Base-by-base conservation (phyloP, 441 rosid genomes). In the Cnidoscolus chayamansa region DNA sequence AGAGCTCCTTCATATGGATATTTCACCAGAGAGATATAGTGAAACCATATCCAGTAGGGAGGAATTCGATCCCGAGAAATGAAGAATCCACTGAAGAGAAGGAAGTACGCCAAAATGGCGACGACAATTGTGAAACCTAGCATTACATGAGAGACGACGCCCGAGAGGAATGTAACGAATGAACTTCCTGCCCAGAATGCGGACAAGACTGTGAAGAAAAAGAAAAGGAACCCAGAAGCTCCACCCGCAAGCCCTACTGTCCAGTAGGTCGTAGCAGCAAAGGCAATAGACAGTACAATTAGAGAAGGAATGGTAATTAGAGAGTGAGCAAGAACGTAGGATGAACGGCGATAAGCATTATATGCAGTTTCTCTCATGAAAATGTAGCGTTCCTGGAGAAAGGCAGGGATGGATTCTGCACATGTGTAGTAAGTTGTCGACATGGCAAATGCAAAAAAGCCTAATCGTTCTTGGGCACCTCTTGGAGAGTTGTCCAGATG, bases 331-430 rank as follows among this genome's bases (percentile, higher is more conserved):
- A 93, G 90, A 49, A 93, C 97, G 73, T 93, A 93, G 0, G 98
- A 93, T 0, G 93, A 93, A n/a, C 95, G 77, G 0, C 98, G 78
- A 63, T 93, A 93, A 6, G 97, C 97, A 54, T 93, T 93, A 83
- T 90, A 90, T 25, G 96, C 98, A 0, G 93, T 92, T 83, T 92
- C 98, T 70, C 96, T 80, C 96, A 92, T 92, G 88, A 93, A 93
- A 20, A 93, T 93, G 82, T 93, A 88, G 0, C 95, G 85, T 70
- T 93, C 97, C 69, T 90, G 95, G 49, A 93, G 84, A 71, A 90
- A 93, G 2, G 86, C 92, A 4, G 97, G 95, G 74, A 93, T 85
- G 50, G 97, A 92, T 81, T 90, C 95, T 15, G 93, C 97, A 37
- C 94, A 90, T 11, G 95, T 90, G 84, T 90, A 93, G 89, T 87